These are phyloP conservation scores for Pythium oligandrum DNA, from an alignment of 352 stramenopile genomes.

Conservation along the genomic window DNA sequence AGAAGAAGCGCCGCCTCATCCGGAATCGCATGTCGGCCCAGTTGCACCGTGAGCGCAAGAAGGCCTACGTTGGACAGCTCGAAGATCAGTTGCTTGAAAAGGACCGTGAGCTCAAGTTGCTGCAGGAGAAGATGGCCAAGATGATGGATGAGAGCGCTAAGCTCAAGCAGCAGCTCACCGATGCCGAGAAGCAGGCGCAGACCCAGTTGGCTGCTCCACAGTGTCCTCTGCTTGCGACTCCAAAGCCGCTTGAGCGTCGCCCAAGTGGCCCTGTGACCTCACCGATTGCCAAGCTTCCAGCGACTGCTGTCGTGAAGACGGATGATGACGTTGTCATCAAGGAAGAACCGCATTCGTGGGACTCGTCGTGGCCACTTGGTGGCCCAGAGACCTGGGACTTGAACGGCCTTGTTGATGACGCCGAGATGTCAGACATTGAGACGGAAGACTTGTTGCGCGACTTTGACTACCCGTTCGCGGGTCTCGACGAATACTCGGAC, in stretches of 20 bases:
- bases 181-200: background rate
- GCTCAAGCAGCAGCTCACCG: slow-evolving; percentile 46
- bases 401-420: slow-evolving; percentile 39
- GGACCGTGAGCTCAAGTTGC: slow-evolving; percentile 63
- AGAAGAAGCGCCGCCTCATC: slow-evolving; percentile 87
- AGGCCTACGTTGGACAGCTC: slow-evolving; percentile 82
- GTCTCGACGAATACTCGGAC: slow-evolving; percentile 20
- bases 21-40: slow-evolving; percentile 88
- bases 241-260: background rate
- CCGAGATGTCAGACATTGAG: slow-evolving; percentile 46
- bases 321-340: slow-evolving; percentile 49
- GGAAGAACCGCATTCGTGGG: slow-evolving; percentile 41
- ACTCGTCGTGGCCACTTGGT: slow-evolving; percentile 22
- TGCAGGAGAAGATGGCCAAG: slow-evolving; percentile 72
- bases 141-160: slow-evolving; percentile 62
- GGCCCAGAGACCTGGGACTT: slow-evolving; percentile 46
- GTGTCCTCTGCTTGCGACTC: background rate
- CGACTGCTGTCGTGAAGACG: slow-evolving; percentile 2
- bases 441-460: slow-evolving; percentile 71
- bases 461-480: slow-evolving; percentile 59
- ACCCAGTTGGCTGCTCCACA: background rate
- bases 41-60: slow-evolving; percentile 85
- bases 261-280: background rate
- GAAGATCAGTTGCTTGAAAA: slow-evolving; percentile 82
- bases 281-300: background rate